Percentiles rank a stretch among this genome's conserved stretches.
These are phyloP conservation scores for Pleurotus ostreatus DNA, from an alignment of 768 basidiomycete genomes.

Conservation along the genomic window DNA sequence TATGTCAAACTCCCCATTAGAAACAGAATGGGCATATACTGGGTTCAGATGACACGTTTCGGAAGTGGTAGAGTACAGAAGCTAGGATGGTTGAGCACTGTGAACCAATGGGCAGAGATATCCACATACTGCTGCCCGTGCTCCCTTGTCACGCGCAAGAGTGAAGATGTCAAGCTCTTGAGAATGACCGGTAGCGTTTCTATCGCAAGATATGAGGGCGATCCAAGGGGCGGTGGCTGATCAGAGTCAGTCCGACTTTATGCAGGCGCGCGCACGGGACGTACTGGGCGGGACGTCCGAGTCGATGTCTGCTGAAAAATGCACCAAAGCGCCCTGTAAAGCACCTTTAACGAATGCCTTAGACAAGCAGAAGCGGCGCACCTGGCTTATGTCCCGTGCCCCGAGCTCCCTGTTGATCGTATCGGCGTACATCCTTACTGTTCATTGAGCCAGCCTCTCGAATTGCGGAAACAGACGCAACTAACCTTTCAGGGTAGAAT, in stretches of 20 bases:
- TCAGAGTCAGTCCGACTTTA: conserved; percentile 11
- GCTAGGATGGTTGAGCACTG: conserved; percentile 31
- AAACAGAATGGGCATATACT: conserved; percentile 60
- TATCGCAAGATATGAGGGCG: conserved; percentile 81
- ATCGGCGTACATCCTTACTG: conserved; percentile 24
- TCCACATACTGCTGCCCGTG: conserved; percentile 65
- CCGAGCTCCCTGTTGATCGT: conserved; percentile 47
- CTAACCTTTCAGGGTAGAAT: too few relatives aligned
- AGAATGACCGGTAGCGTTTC: conserved; percentile 64
- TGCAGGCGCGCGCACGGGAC: conserved; percentile 12
- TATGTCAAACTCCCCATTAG: conserved; percentile 72
- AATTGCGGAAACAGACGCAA: conserved; percentile 52
- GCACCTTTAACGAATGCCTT: too few relatives aligned
- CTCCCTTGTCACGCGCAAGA: conserved; percentile 72
- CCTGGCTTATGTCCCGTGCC: conserved; percentile 2
- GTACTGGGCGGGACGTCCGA: conserved; percentile 46
- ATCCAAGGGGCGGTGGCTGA: conserved; percentile 84
- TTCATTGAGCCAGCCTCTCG: conserved; percentile 51
- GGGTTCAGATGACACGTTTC: conserved; percentile 48
- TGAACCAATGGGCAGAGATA: not conserved
- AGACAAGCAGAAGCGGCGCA: too few relatives aligned
- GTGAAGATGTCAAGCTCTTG: conserved; percentile 75
- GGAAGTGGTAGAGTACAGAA: conserved; percentile 68
- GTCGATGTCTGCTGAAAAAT: conserved; percentile 67
- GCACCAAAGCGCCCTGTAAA: conserved; percentile 75